A percentile compares a stretch with the other conserved stretches of the same genome.
phyloP scores from a whole-genome alignment of 345 rosid species.

The Erodium maritimum region DNA sequence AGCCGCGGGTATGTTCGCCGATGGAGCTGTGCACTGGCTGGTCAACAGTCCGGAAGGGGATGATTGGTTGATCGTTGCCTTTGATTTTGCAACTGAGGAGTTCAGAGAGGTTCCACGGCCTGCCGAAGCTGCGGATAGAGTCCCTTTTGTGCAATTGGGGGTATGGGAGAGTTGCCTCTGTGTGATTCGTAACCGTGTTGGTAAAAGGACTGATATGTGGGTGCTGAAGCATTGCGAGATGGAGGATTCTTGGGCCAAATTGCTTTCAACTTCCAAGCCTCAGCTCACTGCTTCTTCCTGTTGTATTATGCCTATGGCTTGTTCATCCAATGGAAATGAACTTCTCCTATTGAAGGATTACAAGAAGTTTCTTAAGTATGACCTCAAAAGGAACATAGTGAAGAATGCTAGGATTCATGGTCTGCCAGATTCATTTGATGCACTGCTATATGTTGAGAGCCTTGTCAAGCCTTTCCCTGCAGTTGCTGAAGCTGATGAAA shows the following conservation, averaged over 20 bases:
- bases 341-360: neutral
- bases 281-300: neutral
- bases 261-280: neutral
- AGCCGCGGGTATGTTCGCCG: neutral
- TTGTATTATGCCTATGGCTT: neutral
- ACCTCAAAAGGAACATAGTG: neutral
- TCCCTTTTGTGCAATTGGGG: neutral
- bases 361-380: neutral
- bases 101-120: slow-evolving; percentile 9
- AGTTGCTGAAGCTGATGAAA: neutral
- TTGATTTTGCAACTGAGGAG: slow-evolving; percentile 9
- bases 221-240: neutral
- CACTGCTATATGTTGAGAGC: slow-evolving; percentile 8
- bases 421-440: slow-evolving; percentile 7
- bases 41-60: neutral
- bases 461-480: slow-evolving; percentile 1
- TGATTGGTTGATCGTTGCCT: slow-evolving; percentile 10
- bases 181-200: slow-evolving; percentile 4
- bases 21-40: slow-evolving; percentile 13
- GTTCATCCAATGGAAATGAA: neutral
- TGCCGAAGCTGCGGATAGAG: neutral
- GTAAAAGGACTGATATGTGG: neutral
- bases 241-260: neutral
- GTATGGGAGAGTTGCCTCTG: slow-evolving; percentile 7
- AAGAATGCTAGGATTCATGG: neutral